Conservation (phyloP, 208 protist species). For the Crithidia brevicula region DNA sequence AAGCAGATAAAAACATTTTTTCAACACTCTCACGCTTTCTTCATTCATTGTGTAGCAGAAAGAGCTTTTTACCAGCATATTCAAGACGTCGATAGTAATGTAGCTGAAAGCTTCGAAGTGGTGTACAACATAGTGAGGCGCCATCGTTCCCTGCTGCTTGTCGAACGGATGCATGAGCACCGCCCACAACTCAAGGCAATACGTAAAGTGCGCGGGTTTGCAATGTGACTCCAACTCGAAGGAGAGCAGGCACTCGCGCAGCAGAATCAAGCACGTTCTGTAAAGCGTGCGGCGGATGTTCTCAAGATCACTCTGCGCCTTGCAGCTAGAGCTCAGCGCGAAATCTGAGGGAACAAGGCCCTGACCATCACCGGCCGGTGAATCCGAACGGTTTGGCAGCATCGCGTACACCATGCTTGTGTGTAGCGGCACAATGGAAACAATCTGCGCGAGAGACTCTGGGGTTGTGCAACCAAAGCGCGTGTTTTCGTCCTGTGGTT, state of each 20-base stretch:
- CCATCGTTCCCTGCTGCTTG: conserved; percentile 24
- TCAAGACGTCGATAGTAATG: conserved; percentile 61
- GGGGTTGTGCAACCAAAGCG: conserved; percentile 24
- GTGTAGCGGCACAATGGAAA: conserved; percentile 31
- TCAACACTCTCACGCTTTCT: conserved; percentile 45
- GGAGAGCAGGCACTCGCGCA: conserved; percentile 68
- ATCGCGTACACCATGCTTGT: conserved; percentile 35
- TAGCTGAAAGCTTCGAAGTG: conserved; percentile 80
- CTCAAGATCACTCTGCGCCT: conserved; percentile 50
- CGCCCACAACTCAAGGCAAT: conserved; percentile 77
- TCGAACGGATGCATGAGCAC: conserved; percentile 63
- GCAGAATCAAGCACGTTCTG: conserved; percentile 57
- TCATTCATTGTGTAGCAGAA: conserved; percentile 65
- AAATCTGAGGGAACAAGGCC: conserved; percentile 19
- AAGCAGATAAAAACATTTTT: conserved; percentile 52
- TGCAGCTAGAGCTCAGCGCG: conserved; percentile 13
- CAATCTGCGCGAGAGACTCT: conserved; percentile 21
- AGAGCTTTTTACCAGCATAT: conserved; percentile 64
- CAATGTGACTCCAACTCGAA: conserved; percentile 58
- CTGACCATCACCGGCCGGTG: neutral
- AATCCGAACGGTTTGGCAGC: conserved; percentile 11
- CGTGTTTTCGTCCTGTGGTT: conserved; percentile 16
- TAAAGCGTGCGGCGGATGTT: conserved; percentile 55
- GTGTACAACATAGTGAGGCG: conserved; percentile 52
- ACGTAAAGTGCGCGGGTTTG: conserved; percentile 67